Base-by-base conservation (phyloP, 108 stramenopile genomes). In the Mediolabrus comicus region DNA sequence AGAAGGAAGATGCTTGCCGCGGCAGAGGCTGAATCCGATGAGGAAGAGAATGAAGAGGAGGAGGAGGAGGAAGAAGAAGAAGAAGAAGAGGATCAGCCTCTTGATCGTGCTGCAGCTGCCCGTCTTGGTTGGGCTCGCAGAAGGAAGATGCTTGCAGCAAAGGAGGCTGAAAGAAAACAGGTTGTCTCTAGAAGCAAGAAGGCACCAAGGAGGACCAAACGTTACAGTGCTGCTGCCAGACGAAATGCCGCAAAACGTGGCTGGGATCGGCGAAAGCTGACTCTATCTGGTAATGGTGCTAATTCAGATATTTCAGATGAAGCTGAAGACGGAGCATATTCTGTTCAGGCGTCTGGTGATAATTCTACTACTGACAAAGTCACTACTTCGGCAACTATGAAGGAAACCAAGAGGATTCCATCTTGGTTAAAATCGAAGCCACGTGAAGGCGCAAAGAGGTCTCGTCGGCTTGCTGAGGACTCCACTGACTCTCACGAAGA, bases 341-440 rank as follows among this genome's bases (percentile, higher is more conserved):
- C 74, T 14, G 67, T 64, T 51, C 53, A 59, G 52, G 63, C 63
- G 35, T 62, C 62, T n/a, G 65, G 75, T 61, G 75, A 69, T 51
- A 68, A 69, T 10, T 38, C 56, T 49, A 41, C 27, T 26, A 9
- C 17, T 51, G 57, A 28, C 32, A 49, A 25, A 38, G n/a, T 22
- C 67, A 36, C 32, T 32, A 38, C 32, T 35, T 28, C 25, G 16
- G 54, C 62, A 31, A 31, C 12, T 33, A 62, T 26, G 38, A 69
- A 36, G 30, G 49, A 29, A n/a, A 39, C 17, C 35, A 53, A 61
- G 22, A 26, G 38, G 30, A 34, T 27, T 36, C 39, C 55, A 49
- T 38, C 57, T 52, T n/a, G 59, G 54, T 35, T 59, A 17, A 25
- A 41, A 51, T 22, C 52, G 46, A 31, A 55, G 35, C 51, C 34